Base-by-base conservation (phyloP, 768 basidiomycete genomes). In the Gymnopilus junonius region DNA sequence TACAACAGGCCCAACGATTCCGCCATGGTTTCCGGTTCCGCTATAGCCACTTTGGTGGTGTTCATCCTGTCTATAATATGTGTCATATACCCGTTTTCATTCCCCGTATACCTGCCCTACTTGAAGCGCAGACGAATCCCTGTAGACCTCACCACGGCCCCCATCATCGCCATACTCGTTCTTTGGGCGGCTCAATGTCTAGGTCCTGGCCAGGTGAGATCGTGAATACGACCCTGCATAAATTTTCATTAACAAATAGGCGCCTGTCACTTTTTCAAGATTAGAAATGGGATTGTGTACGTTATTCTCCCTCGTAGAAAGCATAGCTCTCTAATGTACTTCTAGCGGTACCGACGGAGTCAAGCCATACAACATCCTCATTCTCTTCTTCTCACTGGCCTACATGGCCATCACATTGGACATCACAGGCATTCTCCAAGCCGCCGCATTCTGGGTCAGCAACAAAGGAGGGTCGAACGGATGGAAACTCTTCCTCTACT, bases 381-480 rank as follows among this genome's bases (percentile, higher is more conserved):
- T 94, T 25, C 79, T 99, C 0, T 98, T 99, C 77, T 88, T 94
- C 69, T 93, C 91, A 3, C 81, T 97, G 53, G 94, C 95, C 0
- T 97, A 97, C 76, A 90, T 97, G 81, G 89, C 95, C 8, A 90
- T 97, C 32, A 93, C 95, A 0, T 82, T 97, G 42, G 97, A 98
- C 70, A 84, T 90, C 11, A 95, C 95, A 0, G 97, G 97, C 5
- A 80, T 95, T 15, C 82, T 99, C 2, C 87, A 91, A 51, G 90
- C 91, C 15, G 87, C 95, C 1, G 95, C 96, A 0, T 95, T 93
- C 77, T 91, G 88, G 86, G 93, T 97, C 67, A 89, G 89, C 65
- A 90, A 91, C 63, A 85, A 84, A 70, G 91, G 93, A 21, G 92
- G 94, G 3, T 74, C 79, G 2, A 87, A 87, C 29, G 92, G 92